phyloP scores from a whole-genome alignment of 805 yeast genomes.

The Blastobotrys peoriensis region DNA sequence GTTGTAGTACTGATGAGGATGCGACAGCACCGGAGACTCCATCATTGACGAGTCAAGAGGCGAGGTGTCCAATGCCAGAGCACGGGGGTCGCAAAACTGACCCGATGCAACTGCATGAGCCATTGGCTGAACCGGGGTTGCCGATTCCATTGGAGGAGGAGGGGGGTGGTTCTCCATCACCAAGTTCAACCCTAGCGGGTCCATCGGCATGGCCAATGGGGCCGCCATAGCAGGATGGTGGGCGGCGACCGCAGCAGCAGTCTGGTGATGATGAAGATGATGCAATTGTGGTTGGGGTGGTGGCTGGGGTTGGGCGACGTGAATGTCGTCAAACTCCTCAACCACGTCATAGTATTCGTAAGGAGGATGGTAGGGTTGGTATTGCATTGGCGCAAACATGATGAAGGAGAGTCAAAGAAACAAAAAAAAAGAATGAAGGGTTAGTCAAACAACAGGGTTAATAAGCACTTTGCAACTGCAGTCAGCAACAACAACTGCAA shows the following conservation, averaged over 20 bases:
- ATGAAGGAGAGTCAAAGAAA: background rate
- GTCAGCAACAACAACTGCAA: too few species aligned
- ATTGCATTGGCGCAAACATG: background rate
- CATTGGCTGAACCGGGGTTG: too few species aligned
- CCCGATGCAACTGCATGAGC: background rate
- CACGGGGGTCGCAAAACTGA: conserved; percentile 7
- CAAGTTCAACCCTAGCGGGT: background rate
- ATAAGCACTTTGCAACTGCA: too few species aligned
- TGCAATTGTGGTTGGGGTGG: too few species aligned
- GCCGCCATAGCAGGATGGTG: too few species aligned
- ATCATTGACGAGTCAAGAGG: background rate
- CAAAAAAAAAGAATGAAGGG: background rate
- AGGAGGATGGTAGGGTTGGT: background rate
- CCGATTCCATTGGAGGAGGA: background rate
- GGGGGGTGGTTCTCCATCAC: background rate
- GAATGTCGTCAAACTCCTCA: background rate
- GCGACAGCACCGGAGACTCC: background rate
- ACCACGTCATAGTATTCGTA: background rate
- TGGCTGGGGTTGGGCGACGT: background rate
- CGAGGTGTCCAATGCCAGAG: conserved; percentile 3
- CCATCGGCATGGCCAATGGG: too few species aligned
- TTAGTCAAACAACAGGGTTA: too few species aligned
- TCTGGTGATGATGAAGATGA: background rate
- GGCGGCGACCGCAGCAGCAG: background rate
- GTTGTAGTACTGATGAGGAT: background rate